Percentiles rank a stretch among this genome's conserved stretches.
Evolutionary conservation across 2,329 filamentous ascomycete genomes (phyloP).

Genomic region (Ophiostoma pallidulum): DNA sequence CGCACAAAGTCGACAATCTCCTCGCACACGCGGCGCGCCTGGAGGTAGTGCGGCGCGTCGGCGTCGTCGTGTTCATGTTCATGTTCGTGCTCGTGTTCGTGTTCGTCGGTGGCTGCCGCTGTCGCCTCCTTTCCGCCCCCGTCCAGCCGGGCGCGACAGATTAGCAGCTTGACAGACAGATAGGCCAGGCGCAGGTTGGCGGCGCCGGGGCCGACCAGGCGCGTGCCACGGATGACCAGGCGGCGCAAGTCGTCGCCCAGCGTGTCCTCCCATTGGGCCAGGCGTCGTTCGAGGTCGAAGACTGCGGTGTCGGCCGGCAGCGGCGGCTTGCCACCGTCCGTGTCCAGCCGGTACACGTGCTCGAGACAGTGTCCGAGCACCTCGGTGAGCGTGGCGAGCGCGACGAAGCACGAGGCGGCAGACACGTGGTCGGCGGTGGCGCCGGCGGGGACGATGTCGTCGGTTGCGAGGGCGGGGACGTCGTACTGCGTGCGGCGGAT

Average conservation of each 20-base stretch:
- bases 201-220: background rate
- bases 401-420: background rate
- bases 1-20: constrained; percentile 5
- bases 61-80: background rate
- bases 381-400: background rate
- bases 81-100: too few relatives aligned
- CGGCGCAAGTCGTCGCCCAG: background rate
- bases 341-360: background rate
- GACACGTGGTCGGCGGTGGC: background rate
- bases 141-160: background rate
- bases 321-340: background rate
- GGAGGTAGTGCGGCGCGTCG: background rate
- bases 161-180: background rate
- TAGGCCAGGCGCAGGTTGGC: background rate
- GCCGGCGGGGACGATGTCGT: background rate
- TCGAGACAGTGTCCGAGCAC: background rate
- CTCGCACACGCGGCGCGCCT: background rate
- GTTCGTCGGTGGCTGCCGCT: too few relatives aligned
- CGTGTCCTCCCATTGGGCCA: background rate
- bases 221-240: background rate
- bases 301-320: background rate
- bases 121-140: too few relatives aligned
- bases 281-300: background rate
- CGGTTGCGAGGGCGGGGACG: background rate
- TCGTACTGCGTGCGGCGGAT: background rate